phyloP scores from a whole-genome alignment of 2,329 filamentous ascomycete species.

The Xylaria sp. region DNA sequence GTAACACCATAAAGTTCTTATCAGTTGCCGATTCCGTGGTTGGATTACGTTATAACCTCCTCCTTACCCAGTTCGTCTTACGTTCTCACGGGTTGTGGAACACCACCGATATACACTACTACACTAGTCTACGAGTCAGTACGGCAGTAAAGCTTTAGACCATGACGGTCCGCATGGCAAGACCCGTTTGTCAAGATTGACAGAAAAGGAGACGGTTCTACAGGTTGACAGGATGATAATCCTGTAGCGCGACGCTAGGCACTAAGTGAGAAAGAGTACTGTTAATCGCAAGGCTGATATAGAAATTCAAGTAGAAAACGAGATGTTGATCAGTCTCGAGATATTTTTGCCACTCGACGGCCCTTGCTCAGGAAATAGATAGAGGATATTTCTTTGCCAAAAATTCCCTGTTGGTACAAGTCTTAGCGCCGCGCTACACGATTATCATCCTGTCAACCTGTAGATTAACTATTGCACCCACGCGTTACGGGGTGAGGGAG shows the following conservation, averaged over 20 bases:
- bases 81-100: constrained; percentile 6
- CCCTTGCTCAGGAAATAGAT: too few species aligned
- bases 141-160: constrained; percentile 3
- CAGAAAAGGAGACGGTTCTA: constrained; percentile 1
- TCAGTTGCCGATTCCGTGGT: not conserved
- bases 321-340: too few species aligned
- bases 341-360: too few species aligned
- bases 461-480: not conserved
- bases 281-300: too few species aligned
- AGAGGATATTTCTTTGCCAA: too few species aligned
- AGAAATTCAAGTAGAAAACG: too few species aligned
- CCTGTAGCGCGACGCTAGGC: too few species aligned
- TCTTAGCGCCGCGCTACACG: too few species aligned
- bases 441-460: too few species aligned
- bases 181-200: not conserved
- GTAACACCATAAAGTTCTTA: not conserved
- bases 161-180: constrained; percentile 14
- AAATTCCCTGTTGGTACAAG: too few species aligned
- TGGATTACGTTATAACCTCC: not conserved
- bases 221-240: too few species aligned
- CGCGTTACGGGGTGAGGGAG: not conserved
- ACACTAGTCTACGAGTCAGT: not conserved
- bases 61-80: constrained; percentile 1
- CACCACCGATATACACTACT: not conserved
- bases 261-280: too few species aligned